phyloP scores from a whole-genome alignment of 148 eudicot genomes.

The Linanthus parryae region DNA sequence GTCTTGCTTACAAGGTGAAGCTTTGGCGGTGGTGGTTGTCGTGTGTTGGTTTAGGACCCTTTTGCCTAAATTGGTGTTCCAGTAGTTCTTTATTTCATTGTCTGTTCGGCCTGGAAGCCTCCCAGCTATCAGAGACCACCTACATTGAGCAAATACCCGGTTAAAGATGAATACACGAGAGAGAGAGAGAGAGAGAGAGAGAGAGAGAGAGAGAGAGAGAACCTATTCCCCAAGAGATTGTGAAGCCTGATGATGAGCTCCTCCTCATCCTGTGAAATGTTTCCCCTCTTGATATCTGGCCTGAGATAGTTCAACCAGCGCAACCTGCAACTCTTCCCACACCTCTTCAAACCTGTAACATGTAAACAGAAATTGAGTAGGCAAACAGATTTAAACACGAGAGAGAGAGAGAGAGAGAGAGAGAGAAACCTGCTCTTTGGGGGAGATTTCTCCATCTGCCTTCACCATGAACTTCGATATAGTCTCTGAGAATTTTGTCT shows the following conservation, averaged over 20 bases:
- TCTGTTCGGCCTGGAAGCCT: no score
- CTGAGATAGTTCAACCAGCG: slow-evolving; percentile 34
- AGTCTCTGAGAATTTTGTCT: slow-evolving; percentile 10
- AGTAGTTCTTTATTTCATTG: no score
- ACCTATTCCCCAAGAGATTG: slow-evolving; percentile 39
- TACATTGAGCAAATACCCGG: no score
- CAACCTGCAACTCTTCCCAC: slow-evolving; percentile 40
- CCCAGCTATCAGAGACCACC: no score
- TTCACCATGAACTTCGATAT: slow-evolving; percentile 16
- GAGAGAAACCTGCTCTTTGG: slow-evolving; percentile 11
- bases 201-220: not conserved
- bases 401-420: not conserved
- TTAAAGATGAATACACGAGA: no score
- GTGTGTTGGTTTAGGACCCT: no score
- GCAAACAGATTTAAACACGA: not conserved
- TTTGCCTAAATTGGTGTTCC: no score
- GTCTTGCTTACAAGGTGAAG: no score
- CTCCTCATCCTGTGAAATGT: slow-evolving; percentile 30
- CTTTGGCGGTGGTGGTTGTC: no score
- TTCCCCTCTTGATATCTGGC: slow-evolving; percentile 39
- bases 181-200: no score
- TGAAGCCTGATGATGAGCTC: slow-evolving; percentile 39
- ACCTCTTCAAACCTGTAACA: slow-evolving; percentile 25
- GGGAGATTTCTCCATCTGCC: slow-evolving; percentile 20
- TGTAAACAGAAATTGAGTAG: not conserved